phyloP scores from a whole-genome alignment of 2,329 filamentous ascomycete species.

The Ophiostoma sp. region DNA sequence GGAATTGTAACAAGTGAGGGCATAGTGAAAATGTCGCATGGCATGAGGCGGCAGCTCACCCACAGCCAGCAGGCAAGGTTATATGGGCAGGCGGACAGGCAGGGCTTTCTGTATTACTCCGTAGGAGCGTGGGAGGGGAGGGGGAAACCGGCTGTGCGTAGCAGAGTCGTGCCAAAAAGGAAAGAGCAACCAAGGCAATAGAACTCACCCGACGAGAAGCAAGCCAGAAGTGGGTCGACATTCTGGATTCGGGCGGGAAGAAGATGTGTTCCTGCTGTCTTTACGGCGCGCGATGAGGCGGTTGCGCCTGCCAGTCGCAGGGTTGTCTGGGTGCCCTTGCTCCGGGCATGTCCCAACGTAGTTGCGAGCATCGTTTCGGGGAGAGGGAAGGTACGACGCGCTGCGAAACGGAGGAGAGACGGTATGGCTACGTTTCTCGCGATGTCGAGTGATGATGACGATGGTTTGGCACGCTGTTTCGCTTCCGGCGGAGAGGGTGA shows the following conservation, averaged over 20 bases:
- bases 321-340: conserved; percentile 4
- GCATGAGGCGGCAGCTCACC: neutral
- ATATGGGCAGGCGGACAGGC: neutral
- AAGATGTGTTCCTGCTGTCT: neutral
- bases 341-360: conserved; percentile 7
- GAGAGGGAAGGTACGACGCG: conserved; percentile 1
- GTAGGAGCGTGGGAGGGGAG: neutral
- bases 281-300: neutral
- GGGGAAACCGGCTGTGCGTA: neutral
- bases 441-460: neutral
- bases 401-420: conserved; percentile 2
- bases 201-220: conserved; percentile 25
- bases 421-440: neutral
- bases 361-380: conserved; percentile 16
- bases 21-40: conserved; percentile 16
- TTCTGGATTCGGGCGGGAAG: conserved; percentile 21
- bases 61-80: neutral
- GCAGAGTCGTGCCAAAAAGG: neutral
- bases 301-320: conserved; percentile 13
- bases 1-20: conserved; percentile 5
- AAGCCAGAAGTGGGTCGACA: conserved; percentile 25
- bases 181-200: conserved; percentile 8
- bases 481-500: neutral
- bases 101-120: neutral
- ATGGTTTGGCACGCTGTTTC: neutral